phyloP scores from a whole-genome alignment of 768 basidiomycete genomes.

The Lactifluus volemus region DNA sequence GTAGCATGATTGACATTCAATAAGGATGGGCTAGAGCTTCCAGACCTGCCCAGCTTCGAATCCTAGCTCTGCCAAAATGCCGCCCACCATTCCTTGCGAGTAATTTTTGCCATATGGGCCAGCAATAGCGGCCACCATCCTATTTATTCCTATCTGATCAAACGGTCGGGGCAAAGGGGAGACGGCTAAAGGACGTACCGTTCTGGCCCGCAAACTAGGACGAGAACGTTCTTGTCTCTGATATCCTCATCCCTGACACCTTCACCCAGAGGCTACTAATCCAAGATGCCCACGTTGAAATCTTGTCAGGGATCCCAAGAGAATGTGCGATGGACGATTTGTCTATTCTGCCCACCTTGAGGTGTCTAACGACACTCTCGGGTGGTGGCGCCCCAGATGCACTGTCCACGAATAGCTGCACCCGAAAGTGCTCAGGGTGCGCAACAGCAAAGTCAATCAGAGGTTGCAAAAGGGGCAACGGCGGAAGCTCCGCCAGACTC shows the following conservation, averaged over 20 bases:
- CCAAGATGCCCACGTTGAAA: constrained; percentile 27
- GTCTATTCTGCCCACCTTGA: constrained; percentile 48
- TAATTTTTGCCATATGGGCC: constrained; percentile 70
- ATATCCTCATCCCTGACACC: neutral
- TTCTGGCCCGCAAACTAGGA: constrained; percentile 82
- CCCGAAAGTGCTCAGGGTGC: constrained; percentile 46
- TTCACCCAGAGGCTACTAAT: neutral
- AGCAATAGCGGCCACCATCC: constrained; percentile 68
- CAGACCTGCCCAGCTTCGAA: constrained; percentile 54
- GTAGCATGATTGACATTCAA: neutral
- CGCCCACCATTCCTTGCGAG: constrained; percentile 66
- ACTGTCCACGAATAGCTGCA: constrained; percentile 57
- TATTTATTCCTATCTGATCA: constrained; percentile 24
- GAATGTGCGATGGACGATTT: constrained; percentile 38
- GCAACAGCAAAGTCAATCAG: constrained; percentile 39
- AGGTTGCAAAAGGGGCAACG: constrained; percentile 47
- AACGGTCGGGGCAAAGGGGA: constrained; percentile 2
- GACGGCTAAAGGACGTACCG: constrained; percentile 38
- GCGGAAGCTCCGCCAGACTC: constrained; percentile 56
- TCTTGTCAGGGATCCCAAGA: constrained; percentile 26
- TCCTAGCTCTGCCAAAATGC: constrained; percentile 56
- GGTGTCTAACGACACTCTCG: constrained; percentile 13
- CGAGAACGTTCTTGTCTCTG: constrained; percentile 35
- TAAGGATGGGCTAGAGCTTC: constrained; percentile 40
- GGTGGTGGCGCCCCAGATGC: constrained; percentile 18